Percentiles rank a stretch among this genome's conserved stretches.
Conservation (phyloP, 257 asterid genomes). For the Solanum corneliomulleri region DNA sequence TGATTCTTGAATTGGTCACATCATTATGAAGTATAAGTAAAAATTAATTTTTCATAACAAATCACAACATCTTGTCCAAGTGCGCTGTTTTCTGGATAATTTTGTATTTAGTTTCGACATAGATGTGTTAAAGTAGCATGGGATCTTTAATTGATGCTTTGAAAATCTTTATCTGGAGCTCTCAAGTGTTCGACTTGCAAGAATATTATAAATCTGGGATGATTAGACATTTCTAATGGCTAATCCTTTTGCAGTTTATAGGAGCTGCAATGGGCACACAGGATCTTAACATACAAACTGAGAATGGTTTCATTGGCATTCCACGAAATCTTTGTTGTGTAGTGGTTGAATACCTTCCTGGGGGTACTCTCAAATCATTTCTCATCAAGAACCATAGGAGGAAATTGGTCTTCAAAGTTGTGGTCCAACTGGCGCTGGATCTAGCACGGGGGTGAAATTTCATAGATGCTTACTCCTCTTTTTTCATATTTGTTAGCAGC, state of each 20-base stretch:
- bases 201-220: background rate
- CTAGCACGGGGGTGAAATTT: conserved; percentile 64
- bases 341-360: conserved; percentile 73
- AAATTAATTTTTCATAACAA: background rate
- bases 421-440: conserved; percentile 67
- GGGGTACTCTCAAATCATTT: conserved; percentile 66
- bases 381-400: conserved; percentile 60
- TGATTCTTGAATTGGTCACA: background rate
- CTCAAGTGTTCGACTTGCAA: background rate
- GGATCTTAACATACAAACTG: conserved; percentile 48
- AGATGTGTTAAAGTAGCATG: background rate
- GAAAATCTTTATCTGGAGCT: background rate
- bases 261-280: conserved; percentile 71
- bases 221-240: background rate
- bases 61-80: background rate
- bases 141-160: background rate
- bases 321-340: conserved; percentile 59
- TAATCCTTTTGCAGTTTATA: conserved; percentile 40
- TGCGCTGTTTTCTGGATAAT: background rate
- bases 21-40: background rate
- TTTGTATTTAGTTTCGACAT: background rate
- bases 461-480: background rate
- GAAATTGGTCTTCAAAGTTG: conserved; percentile 72
- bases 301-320: conserved; percentile 48
- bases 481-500: background rate